Evolutionary conservation across 2,329 filamentous ascomycete genomes (phyloP).

Genomic region (Coniochaeta sp.): DNA sequence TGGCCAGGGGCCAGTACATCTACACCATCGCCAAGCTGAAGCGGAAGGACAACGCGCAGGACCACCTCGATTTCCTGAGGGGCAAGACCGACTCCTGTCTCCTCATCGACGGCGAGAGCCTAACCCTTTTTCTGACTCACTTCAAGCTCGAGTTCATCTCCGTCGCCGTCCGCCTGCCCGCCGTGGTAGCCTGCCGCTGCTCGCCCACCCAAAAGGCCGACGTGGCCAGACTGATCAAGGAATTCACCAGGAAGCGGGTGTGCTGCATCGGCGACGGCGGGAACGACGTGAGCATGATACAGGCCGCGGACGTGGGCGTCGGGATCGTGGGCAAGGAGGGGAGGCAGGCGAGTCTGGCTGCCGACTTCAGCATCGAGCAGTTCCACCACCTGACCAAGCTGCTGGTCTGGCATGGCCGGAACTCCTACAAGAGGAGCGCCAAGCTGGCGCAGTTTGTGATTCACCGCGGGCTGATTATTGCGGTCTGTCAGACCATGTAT

Average conservation of each 20-base stretch:
- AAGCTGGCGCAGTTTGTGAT: slow-evolving; percentile 98
- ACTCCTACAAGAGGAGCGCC: slow-evolving; percentile 91
- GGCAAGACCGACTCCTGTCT: slow-evolving; percentile 83
- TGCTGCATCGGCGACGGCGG: slow-evolving; percentile 97
- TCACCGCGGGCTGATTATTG: slow-evolving; percentile 90
- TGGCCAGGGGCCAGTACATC: slow-evolving; percentile 89
- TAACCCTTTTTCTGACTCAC: slow-evolving; percentile 74
- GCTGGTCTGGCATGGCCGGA: slow-evolving; percentile 97
- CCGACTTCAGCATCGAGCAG: slow-evolving; percentile 93
- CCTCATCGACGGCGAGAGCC: slow-evolving; percentile 88
- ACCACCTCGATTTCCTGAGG: slow-evolving; percentile 80
- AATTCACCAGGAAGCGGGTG: slow-evolving; percentile 87
- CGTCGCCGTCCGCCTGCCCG: slow-evolving; percentile 77
- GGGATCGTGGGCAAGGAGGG: slow-evolving; percentile 98
- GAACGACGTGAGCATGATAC: slow-evolving; percentile 99
- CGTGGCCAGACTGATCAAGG: slow-evolving; percentile 81
- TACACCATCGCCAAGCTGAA: slow-evolving; percentile 85
- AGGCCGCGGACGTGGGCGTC: slow-evolving; percentile 94
- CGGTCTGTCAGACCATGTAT: slow-evolving; percentile 94
- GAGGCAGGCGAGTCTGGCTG: slow-evolving; percentile 85
- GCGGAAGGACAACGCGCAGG: slow-evolving; percentile 75
- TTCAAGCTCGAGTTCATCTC: slow-evolving; percentile 82
- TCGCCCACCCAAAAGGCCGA: slow-evolving; percentile 97
- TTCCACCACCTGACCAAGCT: slow-evolving; percentile 94
- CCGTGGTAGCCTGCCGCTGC: slow-evolving; percentile 93